A percentile compares a stretch with the other conserved stretches of the same genome.
Conservation (phyloP, 2,329 filamentous ascomycete species). For the Metarhizium robertsii region DNA sequence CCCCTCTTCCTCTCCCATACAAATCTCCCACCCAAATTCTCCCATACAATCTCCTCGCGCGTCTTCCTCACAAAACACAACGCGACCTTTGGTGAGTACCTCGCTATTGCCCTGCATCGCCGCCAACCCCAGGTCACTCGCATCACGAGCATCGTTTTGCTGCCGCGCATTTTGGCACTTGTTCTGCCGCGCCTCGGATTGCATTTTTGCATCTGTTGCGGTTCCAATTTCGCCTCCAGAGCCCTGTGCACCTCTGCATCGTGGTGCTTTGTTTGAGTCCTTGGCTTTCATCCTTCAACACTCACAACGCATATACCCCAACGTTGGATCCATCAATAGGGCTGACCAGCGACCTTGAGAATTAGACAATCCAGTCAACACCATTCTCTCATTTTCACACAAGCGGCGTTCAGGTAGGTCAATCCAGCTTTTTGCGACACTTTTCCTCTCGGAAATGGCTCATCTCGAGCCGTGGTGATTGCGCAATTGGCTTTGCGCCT, state of each 20-base stretch:
- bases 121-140: constrained; percentile 25
- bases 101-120: constrained; percentile 19
- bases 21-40: constrained; percentile 47
- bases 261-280: neutral
- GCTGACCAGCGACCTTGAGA: constrained; percentile 8
- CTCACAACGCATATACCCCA: constrained; percentile 3
- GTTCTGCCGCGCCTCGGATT: constrained; percentile 11
- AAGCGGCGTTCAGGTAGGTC: constrained; percentile 2
- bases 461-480: constrained; percentile 4
- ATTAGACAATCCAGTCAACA: constrained; percentile 13
- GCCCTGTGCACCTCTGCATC: constrained; percentile 9
- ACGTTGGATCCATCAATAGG: constrained; percentile 2
- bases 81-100: constrained; percentile 43
- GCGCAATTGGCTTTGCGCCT: constrained; percentile 20
- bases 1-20: constrained; percentile 52
- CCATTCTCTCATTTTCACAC: constrained; percentile 6
- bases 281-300: neutral
- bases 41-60: constrained; percentile 37
- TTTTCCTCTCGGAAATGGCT: neutral
- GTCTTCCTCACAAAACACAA: constrained; percentile 35
- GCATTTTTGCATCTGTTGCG: constrained; percentile 9
- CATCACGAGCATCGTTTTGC: constrained; percentile 5
- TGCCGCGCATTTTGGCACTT: neutral
- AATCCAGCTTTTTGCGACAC: neutral
- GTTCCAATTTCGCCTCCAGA: constrained; percentile 5